Evolutionary conservation across 208 protist species (phyloP).

Genomic region (Acanthamoeba triangularis): DNA sequence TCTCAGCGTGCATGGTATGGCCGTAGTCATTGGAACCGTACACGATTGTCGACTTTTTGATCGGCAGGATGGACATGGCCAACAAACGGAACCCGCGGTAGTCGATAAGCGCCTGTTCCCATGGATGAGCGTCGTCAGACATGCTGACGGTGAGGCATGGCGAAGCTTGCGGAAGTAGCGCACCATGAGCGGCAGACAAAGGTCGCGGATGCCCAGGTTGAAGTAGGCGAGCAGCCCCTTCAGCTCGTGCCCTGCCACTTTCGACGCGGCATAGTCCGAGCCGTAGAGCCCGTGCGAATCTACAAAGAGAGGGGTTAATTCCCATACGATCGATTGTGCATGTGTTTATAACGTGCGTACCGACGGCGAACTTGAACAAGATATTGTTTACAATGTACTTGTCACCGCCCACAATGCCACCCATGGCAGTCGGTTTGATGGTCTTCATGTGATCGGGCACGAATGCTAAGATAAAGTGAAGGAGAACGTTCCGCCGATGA

Average conservation of each 20-base stretch:
- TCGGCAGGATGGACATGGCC: constrained; percentile 85
- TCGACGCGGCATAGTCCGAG: constrained; percentile 78
- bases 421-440: constrained; percentile 78
- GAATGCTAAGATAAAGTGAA: background rate
- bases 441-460: constrained; percentile 63
- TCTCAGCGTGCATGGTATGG: constrained; percentile 78
- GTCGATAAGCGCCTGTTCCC: constrained; percentile 70
- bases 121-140: background rate
- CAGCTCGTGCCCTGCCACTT: constrained; percentile 82
- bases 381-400: constrained; percentile 87
- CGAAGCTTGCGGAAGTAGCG: background rate
- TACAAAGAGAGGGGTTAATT: background rate
- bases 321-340: background rate
- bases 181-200: constrained; percentile 84
- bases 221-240: constrained; percentile 83
- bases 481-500: background rate
- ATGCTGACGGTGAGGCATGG: background rate
- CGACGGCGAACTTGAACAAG: constrained; percentile 85
- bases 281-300: constrained; percentile 83
- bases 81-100: constrained; percentile 79
- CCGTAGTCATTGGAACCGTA: constrained; percentile 71
- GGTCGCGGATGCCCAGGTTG: constrained; percentile 64
- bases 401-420: constrained; percentile 76
- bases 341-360: background rate
- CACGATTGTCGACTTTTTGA: constrained; percentile 68